phyloP scores from a whole-genome alignment of 2,329 filamentous ascomycete genomes.

The Epichloe aotearoae region DNA sequence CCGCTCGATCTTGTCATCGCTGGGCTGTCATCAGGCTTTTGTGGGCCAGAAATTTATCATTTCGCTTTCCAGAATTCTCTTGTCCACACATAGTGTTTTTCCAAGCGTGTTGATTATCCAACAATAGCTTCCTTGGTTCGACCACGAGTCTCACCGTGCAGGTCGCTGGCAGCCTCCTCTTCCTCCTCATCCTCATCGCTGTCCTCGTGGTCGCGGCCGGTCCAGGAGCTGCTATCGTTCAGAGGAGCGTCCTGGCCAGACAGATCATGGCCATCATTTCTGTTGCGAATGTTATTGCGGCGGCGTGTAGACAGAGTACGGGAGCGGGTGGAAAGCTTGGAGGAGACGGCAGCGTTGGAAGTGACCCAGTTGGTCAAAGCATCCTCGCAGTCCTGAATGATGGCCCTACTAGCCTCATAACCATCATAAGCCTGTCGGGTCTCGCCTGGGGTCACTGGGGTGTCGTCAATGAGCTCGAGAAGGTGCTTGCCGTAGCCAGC shows the following conservation, averaged over 20 bases:
- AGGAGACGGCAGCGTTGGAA: slow-evolving; percentile 75
- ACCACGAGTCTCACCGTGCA: slow-evolving; percentile 44
- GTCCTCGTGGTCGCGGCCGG: slow-evolving; percentile 53
- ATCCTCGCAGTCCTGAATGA: slow-evolving; percentile 98
- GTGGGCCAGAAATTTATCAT: not conserved
- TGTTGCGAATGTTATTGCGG: slow-evolving; percentile 54
- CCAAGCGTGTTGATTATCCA: slow-evolving; percentile 20
- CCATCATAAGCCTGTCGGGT: slow-evolving; percentile 92
- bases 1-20: not conserved
- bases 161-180: slow-evolving; percentile 38
- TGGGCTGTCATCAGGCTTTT: not conserved
- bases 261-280: slow-evolving; percentile 63
- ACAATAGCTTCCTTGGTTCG: slow-evolving; percentile 39
- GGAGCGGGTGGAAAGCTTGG: slow-evolving; percentile 76
- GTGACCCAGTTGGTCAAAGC: slow-evolving; percentile 94
- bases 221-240: slow-evolving; percentile 73
- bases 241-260: slow-evolving; percentile 69
- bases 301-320: slow-evolving; percentile 80
- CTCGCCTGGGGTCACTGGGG: slow-evolving; percentile 91
- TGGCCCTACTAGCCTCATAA: slow-evolving; percentile 95
- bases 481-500: slow-evolving; percentile 96
- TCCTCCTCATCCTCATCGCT: slow-evolving; percentile 51
- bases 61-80: not conserved
- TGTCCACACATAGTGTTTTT: not conserved
- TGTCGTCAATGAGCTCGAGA: slow-evolving; percentile 93